A percentile compares a stretch with the other conserved stretches of the same genome.
phyloP scores from a whole-genome alignment of 2,329 filamentous ascomycete species.

The Colletotrichum liriopes region DNA sequence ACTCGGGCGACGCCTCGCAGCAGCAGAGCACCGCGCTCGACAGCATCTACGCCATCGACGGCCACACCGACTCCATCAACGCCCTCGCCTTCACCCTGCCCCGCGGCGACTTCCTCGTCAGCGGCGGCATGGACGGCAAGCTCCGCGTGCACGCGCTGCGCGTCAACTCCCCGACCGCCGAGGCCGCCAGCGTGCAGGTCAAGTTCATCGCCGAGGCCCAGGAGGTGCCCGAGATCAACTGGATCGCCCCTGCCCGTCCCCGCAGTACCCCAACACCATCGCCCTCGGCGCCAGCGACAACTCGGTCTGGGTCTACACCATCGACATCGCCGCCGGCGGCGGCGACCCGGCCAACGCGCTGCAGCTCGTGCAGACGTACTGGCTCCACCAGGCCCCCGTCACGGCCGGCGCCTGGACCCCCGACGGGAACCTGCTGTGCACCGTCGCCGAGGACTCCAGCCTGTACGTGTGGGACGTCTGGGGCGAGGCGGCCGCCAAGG shows the following conservation, averaged over 20 bases:
- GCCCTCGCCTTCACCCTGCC: constrained; percentile 88
- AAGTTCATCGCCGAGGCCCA: constrained; percentile 82
- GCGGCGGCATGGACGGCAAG: constrained; percentile 88
- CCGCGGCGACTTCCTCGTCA: constrained; percentile 86
- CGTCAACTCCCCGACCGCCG: constrained; percentile 56
- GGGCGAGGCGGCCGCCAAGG: constrained; percentile 77
- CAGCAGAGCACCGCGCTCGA: constrained; percentile 70
- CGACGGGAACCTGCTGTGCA: constrained; percentile 88
- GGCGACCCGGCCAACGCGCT: constrained; percentile 66
- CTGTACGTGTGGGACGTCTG: constrained; percentile 96
- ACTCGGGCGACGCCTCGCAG: constrained; percentile 69
- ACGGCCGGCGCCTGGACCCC: constrained; percentile 94
- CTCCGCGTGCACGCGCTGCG: constrained; percentile 78
- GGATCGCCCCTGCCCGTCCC: constrained; percentile 84
- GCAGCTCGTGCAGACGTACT: constrained; percentile 91
- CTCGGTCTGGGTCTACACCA: constrained; percentile 95
- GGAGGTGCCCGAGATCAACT: constrained; percentile 97
- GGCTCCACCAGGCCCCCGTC: constrained; percentile 87
- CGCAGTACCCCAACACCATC: constrained; percentile 82
- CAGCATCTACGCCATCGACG: constrained; percentile 83
- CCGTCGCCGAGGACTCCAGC: constrained; percentile 89
- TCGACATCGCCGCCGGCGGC: constrained; percentile 76
- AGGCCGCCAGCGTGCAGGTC: constrained; percentile 61
- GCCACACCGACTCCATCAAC: constrained; percentile 93
- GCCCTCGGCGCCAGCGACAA: constrained; percentile 93